A percentile compares a stretch with the other conserved stretches of the same genome.
Evolutionary conservation across 2,329 filamentous ascomycete genomes (phyloP).

Genomic region (Aspergillus pseudoviridinutans): DNA sequence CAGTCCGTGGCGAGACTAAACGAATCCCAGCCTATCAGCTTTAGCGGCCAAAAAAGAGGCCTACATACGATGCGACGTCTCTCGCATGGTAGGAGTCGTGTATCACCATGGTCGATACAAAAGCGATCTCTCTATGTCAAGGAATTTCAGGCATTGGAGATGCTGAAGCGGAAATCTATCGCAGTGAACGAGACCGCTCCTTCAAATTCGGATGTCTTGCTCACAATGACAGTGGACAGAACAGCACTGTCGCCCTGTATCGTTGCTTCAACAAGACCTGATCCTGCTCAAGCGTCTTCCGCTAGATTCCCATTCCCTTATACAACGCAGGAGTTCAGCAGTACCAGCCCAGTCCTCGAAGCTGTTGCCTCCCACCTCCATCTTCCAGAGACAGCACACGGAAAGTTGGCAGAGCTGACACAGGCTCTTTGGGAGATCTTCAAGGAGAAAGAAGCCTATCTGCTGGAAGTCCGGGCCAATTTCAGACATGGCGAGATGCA

Average conservation of each 20-base stretch:
- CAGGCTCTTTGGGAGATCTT: slow-evolving; percentile 56
- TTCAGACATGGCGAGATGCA: slow-evolving; percentile 44
- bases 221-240: slow-evolving; percentile 65
- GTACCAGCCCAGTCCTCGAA: slow-evolving; percentile 40
- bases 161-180: slow-evolving; percentile 53
- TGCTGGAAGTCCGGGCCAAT: slow-evolving; percentile 51
- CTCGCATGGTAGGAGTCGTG: slow-evolving; percentile 2
- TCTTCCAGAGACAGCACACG: slow-evolving; percentile 46
- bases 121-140: slow-evolving; percentile 54
- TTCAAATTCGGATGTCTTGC: slow-evolving; percentile 43
- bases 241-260: slow-evolving; percentile 60
- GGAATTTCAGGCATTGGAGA: slow-evolving; percentile 50
- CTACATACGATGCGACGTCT: slow-evolving; percentile 48
- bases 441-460: slow-evolving; percentile 61
- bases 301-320: slow-evolving; percentile 63
- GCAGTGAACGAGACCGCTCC: slow-evolving; percentile 37
- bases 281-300: slow-evolving; percentile 43
- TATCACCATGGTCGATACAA: slow-evolving; percentile 27
- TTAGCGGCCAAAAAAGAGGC: slow-evolving; percentile 43
- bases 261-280: slow-evolving; percentile 53
- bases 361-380: slow-evolving; percentile 48
- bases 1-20: not conserved
- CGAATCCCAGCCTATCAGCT: slow-evolving; percentile 13
- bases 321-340: slow-evolving; percentile 42
- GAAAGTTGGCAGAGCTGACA: slow-evolving; percentile 49